Evolutionary conservation across 352 stramenopile genomes (phyloP).

Genomic region (Phytophthora pseudosyringae): DNA sequence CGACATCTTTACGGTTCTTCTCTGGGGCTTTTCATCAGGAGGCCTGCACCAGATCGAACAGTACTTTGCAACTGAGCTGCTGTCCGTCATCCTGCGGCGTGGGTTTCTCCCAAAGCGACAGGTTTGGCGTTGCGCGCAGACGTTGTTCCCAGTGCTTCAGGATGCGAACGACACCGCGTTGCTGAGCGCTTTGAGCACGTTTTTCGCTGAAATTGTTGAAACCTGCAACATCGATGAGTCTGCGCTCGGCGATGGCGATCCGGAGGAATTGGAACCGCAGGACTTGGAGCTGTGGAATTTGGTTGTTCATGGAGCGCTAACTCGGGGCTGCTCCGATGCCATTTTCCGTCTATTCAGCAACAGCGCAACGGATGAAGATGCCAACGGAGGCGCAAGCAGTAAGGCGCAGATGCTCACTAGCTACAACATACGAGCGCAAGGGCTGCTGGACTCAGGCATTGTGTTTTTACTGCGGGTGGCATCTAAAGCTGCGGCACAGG

Average conservation of each 20-base stretch:
- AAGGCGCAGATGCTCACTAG: conserved; percentile 66
- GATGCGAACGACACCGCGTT: conserved; percentile 44
- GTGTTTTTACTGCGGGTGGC: conserved; percentile 71
- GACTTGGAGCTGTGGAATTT: conserved; percentile 59
- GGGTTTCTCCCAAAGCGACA: conserved; percentile 55
- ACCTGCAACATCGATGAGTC: conserved; percentile 50
- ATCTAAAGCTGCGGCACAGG: conserved; percentile 52
- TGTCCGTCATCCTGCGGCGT: conserved; percentile 67
- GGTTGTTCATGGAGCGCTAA: conserved; percentile 51
- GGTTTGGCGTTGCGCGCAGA: conserved; percentile 58
- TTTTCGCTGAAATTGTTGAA: conserved; percentile 73
- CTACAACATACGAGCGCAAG: conserved; percentile 73
- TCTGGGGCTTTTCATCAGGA: conserved; percentile 34
- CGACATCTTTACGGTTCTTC: conserved; percentile 57
- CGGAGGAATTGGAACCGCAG: conserved; percentile 16
- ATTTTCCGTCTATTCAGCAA: conserved; percentile 63
- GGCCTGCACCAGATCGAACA: conserved; percentile 54
- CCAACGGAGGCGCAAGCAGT: conserved; percentile 3
- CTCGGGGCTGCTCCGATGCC: conserved; percentile 33
- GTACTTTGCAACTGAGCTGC: conserved; percentile 71
- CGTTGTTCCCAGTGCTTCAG: conserved; percentile 53
- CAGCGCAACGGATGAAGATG: conserved; percentile 20
- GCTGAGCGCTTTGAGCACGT: conserved; percentile 62
- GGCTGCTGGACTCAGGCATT: conserved; percentile 65
- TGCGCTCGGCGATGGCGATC: conserved; percentile 28